Evolutionary conservation across 2,329 filamentous ascomycete genomes (phyloP), one percentile per base, ranked within the genome.

Genomic region (Hypoxylon sp.): DNA sequence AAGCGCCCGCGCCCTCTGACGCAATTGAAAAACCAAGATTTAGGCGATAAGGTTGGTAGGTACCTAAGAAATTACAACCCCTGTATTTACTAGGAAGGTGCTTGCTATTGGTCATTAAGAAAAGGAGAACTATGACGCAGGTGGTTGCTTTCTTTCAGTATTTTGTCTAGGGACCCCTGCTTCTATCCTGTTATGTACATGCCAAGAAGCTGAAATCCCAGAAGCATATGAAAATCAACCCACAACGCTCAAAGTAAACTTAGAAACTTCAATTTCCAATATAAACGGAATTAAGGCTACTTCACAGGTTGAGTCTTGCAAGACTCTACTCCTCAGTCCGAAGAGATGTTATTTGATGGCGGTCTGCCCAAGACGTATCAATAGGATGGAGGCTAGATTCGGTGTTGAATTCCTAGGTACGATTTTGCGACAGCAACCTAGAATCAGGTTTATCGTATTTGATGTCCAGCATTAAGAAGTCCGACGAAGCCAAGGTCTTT

Each of bases 1-100:
- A 49, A 58, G 58, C 49, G 59, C 48, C n/a, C n/a, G n/a, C n/a
- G n/a, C n/a, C n/a, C 58, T 58, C 53, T 67, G 64, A 67, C 65
- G 65, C 57, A 65, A 65, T 65, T 23, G 23, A 23, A 2, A n/a
- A n/a, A n/a, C n/a, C n/a, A n/a, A 60, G 48, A 48, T 59, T 52
- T 30, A 23, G 32, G 56, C 55, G 50, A 56, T 63, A 63, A 60
- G 32, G 55, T 53, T 50, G 23, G 32, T 14, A 55, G 45, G 19
- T 56, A 60, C 21, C 43, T 2, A 49, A 50, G 51, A 21, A 36
- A 17, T 23, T 28, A 11, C n/a, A 52, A 59, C 60, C 60, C 65
- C 41, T 58, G 60, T 48, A 36, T 57, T 7, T 49, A 14, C 51
- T 30, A 11, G 32, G 45, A n/a, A 53, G 13, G 50, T 45, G 56